phyloP scores from a whole-genome alignment of 192 early-diverging fungal genomes.

The Spinellus fusiger region DNA sequence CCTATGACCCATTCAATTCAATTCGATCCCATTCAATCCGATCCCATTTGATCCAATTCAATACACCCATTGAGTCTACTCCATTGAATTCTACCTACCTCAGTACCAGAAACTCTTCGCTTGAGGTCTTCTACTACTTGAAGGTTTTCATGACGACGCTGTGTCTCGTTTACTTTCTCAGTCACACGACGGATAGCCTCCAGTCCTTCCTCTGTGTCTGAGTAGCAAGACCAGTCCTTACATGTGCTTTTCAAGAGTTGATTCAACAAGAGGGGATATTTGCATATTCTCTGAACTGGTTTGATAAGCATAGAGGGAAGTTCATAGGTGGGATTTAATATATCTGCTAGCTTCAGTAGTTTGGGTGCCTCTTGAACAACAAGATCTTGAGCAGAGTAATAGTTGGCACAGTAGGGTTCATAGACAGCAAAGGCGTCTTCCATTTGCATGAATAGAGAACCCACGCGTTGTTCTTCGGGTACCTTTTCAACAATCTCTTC shows the following conservation, averaged over 20 bases:
- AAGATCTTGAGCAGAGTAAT: slow-evolving; percentile 64
- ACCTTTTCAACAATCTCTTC: slow-evolving; percentile 70
- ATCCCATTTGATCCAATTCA: too few relatives aligned
- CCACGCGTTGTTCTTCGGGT: slow-evolving; percentile 82
- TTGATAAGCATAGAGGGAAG: slow-evolving; percentile 91
- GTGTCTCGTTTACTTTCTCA: slow-evolving; percentile 86
- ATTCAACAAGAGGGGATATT: slow-evolving; percentile 87
- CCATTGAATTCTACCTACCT: slow-evolving; percentile 1
- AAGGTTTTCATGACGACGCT: slow-evolving; percentile 82
- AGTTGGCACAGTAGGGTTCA: slow-evolving; percentile 91
- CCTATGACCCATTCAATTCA: slow-evolving; percentile 33
- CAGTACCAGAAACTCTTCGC: slow-evolving; percentile 78
- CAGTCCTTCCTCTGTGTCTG: slow-evolving; percentile 65
- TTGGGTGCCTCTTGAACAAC: slow-evolving; percentile 60
- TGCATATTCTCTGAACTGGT: slow-evolving; percentile 94
- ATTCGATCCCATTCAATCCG: too few relatives aligned
- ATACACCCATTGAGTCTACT: neutral
- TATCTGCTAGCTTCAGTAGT: slow-evolving; percentile 52
- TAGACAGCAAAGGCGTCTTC: slow-evolving; percentile 79
- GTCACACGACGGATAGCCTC: slow-evolving; percentile 78
- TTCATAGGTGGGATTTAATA: slow-evolving; percentile 79
- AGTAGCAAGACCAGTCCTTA: slow-evolving; percentile 37
- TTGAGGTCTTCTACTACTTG: slow-evolving; percentile 71
- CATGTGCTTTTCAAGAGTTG: slow-evolving; percentile 63
- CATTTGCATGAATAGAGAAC: slow-evolving; percentile 76